Conservation (phyloP, 306 rosid genomes). For the Rosa multiflora region DNA sequence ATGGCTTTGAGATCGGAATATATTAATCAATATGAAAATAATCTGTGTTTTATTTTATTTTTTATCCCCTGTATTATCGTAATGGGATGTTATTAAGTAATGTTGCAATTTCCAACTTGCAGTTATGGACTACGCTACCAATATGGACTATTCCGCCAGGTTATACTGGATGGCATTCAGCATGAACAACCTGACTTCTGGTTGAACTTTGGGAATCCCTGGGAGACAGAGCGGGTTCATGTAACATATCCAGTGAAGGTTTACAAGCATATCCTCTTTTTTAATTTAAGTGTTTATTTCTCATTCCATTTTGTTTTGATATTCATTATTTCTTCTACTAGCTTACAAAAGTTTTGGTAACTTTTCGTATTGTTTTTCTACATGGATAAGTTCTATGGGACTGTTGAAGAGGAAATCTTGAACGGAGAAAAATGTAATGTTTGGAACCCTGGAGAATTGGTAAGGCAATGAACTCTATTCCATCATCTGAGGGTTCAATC, state of each 20-base stretch:
- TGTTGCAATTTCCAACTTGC: constrained; percentile 22
- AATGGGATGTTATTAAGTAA: not conserved
- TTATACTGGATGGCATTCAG: constrained; percentile 69
- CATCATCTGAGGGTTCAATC: constrained; percentile 18
- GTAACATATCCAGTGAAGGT: constrained; percentile 78
- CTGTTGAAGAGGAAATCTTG: constrained; percentile 48
- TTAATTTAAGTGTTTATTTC: constrained; percentile 18
- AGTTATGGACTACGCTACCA: constrained; percentile 72
- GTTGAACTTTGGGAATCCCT: constrained; percentile 80
- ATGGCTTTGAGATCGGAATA: not conserved
- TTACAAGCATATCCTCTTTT: constrained; percentile 27
- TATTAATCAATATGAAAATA: not conserved
- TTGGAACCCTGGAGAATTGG: constrained; percentile 78
- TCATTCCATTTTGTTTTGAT: constrained; percentile 8
- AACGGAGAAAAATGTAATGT: constrained; percentile 41
- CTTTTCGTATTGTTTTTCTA: constrained; percentile 19
- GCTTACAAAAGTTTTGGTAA: constrained; percentile 29
- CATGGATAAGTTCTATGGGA: constrained; percentile 60
- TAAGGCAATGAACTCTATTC: constrained; percentile 32
- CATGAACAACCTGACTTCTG: constrained; percentile 79
- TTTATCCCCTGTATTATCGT: not conserved
- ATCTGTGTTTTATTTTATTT: not conserved
- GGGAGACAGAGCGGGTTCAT: constrained; percentile 75
- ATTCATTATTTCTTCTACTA: constrained; percentile 17
- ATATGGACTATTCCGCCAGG: constrained; percentile 71